Evolutionary conservation across 306 rosid species (phyloP), one percentile per base, ranked within the genome.

Genomic region (Lupinus albus): DNA sequence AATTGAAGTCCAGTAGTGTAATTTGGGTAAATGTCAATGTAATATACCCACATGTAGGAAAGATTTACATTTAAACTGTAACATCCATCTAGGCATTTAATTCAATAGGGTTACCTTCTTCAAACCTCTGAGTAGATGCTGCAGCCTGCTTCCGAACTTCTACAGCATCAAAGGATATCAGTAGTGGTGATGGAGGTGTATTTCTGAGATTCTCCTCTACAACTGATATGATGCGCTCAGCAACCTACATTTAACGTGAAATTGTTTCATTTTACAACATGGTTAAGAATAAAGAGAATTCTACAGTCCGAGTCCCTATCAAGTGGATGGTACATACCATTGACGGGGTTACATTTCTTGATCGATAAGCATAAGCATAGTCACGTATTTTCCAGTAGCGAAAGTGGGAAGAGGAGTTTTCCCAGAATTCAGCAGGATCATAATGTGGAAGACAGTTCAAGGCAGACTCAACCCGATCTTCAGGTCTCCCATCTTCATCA

Each of bases 381-480:
- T 92, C 98, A 39, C 96, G 89, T 52, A 92, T 92, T 81, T 89
- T 89, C 98, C 98, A 87, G 75, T 92, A 92, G 55, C 79, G 81
- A 72, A 89, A 92, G 51, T 88, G 65, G 8, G 67, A 25, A 48
- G 73, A 50, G n/a, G 64, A 54, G 54, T 72, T 81, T 48, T 75
- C 82, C 86, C 81, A 67, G 33, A 8, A 68, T 42, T 75, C 65
- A 73, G 86, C 66, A 74, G 85, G 87, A 73, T 87, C 91, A 84
- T 92, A 83, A 33, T 59, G 83, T 5, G 87, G 95, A 78, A 92
- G 95, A 79, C 96, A 92, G 67, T 78, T 79, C 79, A 86, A 80
- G 51, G 95, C 93, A 67, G 82, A 78, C 16, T 82, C 80, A 68
- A 87, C 87, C 80, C 98, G 83, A 21, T 71, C 87, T 77, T 81